Conservation (phyloP, 116 monocot genomes). For the Thalassia testudinum region DNA sequence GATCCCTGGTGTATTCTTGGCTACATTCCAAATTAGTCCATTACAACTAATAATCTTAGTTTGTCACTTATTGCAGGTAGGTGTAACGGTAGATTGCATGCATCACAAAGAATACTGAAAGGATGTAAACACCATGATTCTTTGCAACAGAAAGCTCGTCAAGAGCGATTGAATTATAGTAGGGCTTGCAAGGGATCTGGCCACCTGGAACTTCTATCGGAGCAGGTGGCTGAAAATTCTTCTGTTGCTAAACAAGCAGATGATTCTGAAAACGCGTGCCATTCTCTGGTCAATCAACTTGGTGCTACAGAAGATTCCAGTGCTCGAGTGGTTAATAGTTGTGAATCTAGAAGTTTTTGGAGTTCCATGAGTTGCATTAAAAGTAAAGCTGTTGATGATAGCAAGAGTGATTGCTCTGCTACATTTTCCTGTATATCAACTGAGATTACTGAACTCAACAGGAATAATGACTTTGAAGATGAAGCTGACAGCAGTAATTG, state of each 20-base stretch:
- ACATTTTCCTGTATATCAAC: slow-evolving; percentile 13
- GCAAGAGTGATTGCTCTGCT: slow-evolving; percentile 7
- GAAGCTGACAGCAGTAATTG: slow-evolving; percentile 14
- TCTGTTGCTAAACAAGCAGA: no score
- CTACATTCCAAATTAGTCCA: no score
- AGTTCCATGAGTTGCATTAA: neutral
- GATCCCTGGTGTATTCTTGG: no score
- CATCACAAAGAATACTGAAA: slow-evolving; percentile 31
- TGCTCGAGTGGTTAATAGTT: no score
- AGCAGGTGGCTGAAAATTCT: no score
- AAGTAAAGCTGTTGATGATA: neutral
- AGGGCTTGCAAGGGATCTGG: slow-evolving; percentile 31
- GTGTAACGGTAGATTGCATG: slow-evolving; percentile 19
- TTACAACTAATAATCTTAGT: no score
- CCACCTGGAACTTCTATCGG: no score
- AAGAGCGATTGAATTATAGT: slow-evolving; percentile 64
- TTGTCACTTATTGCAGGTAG: no score
- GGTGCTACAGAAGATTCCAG: no score
- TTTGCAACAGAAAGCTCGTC: slow-evolving; percentile 68
- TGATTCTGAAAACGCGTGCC: no score
- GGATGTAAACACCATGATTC: slow-evolving; percentile 43
- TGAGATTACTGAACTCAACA: slow-evolving; percentile 14
- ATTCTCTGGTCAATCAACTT: no score
- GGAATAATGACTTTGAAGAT: slow-evolving; percentile 16
- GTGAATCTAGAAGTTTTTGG: no score